Percentiles rank a stretch among this genome's conserved stretches.
Evolutionary conservation across 495 filamentous ascomycete species (phyloP).

Genomic region (Penicillium atrosanguineum): DNA sequence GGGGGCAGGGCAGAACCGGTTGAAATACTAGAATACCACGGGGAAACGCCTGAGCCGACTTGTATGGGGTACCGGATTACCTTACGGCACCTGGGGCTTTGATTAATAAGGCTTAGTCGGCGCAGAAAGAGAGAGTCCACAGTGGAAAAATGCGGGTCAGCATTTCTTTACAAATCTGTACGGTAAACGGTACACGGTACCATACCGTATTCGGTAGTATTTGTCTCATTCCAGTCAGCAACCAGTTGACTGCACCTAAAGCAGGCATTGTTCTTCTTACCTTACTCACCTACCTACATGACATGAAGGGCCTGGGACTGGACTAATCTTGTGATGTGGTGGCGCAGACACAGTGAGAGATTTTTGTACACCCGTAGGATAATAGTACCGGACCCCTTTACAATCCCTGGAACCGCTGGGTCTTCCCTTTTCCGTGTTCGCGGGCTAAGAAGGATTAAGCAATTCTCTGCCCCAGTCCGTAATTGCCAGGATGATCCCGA

Average conservation of each 20-base stretch:
- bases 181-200: not conserved
- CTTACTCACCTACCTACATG: not conserved
- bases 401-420: slow-evolving; percentile 31
- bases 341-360: slow-evolving; percentile 22
- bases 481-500: slow-evolving; percentile 16
- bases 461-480: slow-evolving; percentile 14
- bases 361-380: slow-evolving; percentile 7
- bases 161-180: not conserved
- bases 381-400: slow-evolving; percentile 1
- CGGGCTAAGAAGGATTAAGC: slow-evolving; percentile 24
- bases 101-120: not conserved
- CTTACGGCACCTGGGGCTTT: slow-evolving; percentile 3
- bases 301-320: not conserved
- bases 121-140: not conserved
- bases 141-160: not conserved
- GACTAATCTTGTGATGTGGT: not conserved
- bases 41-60: slow-evolving; percentile 4
- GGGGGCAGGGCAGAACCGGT: slow-evolving; percentile 9
- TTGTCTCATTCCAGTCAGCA: no score
- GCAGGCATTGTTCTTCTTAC: no score
- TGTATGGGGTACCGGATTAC: slow-evolving; percentile 11
- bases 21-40: slow-evolving; percentile 25
- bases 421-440: slow-evolving; percentile 24
- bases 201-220: no score
- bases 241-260: no score